Conservation (phyloP, 495 filamentous ascomycete species). For the Oleoguttula mirabilis region DNA sequence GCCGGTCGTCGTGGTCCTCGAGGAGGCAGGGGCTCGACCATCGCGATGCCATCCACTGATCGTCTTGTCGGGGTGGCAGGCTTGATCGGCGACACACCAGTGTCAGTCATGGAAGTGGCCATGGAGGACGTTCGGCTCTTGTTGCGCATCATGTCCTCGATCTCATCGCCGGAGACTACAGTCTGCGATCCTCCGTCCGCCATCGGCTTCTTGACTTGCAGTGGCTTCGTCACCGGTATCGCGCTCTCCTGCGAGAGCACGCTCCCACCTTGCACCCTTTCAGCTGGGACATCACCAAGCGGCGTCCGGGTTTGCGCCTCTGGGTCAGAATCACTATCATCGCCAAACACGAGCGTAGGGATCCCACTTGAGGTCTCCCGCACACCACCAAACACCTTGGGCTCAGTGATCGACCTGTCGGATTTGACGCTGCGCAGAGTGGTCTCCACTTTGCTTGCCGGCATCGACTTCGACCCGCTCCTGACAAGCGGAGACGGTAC, state of each 20-base stretch:
- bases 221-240: slow-evolving; percentile 3
- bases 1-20: slow-evolving; percentile 44
- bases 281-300: neutral
- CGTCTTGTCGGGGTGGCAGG: neutral
- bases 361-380: slow-evolving; percentile 1
- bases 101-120: slow-evolving; percentile 4
- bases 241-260: neutral
- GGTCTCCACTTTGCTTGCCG: neutral
- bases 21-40: slow-evolving; percentile 18
- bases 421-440: neutral
- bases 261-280: neutral
- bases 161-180: slow-evolving; percentile 27
- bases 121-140: slow-evolving; percentile 13
- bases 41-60: slow-evolving; percentile 6
- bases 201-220: slow-evolving; percentile 13
- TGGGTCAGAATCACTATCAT: slow-evolving; percentile 1
- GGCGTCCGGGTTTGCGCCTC: neutral
- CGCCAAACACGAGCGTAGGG: slow-evolving; percentile 9
- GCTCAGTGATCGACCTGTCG: slow-evolving; percentile 6
- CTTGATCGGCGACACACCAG: neutral
- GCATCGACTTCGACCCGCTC: neutral
- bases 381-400: slow-evolving; percentile 14
- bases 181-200: slow-evolving; percentile 31
- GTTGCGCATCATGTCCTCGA: slow-evolving; percentile 26
- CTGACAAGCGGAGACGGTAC: neutral